phyloP scores from a whole-genome alignment of 305 asterid species.

The Fraxinus xanthoxyloides region DNA sequence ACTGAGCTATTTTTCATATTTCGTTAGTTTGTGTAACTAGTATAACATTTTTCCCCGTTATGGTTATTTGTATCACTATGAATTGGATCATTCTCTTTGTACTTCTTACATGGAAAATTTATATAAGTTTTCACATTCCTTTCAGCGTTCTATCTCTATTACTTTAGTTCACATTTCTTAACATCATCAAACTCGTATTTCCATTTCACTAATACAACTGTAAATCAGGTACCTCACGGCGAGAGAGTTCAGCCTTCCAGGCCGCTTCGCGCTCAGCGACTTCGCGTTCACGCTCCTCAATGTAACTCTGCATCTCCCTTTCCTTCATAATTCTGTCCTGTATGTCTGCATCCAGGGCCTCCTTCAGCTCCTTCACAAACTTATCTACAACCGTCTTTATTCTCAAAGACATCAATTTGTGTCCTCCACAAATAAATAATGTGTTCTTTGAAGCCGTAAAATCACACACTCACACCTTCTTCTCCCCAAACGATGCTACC shows the following conservation, averaged over 20 bases:
- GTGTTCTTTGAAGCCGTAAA: not conserved
- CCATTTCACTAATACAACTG: not conserved
- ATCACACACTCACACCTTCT: conserved; percentile 1
- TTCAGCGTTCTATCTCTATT: not conserved
- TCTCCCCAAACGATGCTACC: conserved; percentile 17
- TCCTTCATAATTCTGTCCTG: conserved; percentile 97
- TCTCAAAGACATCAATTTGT: conserved; percentile 74
- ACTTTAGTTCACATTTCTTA: not conserved
- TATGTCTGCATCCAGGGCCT: conserved; percentile 91
- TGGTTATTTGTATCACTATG: not conserved
- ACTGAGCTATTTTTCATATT: not conserved
- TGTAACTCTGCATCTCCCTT: conserved; percentile 98
- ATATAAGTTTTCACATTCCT: not conserved
- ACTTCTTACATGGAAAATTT: not conserved
- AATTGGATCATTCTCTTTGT: not conserved
- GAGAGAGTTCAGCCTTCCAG: conserved; percentile 98
- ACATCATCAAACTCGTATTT: not conserved
- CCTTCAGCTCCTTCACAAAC: conserved; percentile 93
- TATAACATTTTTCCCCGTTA: not conserved
- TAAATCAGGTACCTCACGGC: conserved; percentile 73
- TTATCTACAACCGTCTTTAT: conserved; percentile 91
- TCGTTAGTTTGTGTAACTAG: not conserved
- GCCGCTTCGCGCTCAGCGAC: conserved; percentile 99
- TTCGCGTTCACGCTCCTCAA: conserved; percentile 94
- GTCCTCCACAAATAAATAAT: not conserved